These are phyloP conservation scores for Lachancea lanzarotensis DNA, from an alignment of 805 yeast species.

Conservation along the genomic window DNA sequence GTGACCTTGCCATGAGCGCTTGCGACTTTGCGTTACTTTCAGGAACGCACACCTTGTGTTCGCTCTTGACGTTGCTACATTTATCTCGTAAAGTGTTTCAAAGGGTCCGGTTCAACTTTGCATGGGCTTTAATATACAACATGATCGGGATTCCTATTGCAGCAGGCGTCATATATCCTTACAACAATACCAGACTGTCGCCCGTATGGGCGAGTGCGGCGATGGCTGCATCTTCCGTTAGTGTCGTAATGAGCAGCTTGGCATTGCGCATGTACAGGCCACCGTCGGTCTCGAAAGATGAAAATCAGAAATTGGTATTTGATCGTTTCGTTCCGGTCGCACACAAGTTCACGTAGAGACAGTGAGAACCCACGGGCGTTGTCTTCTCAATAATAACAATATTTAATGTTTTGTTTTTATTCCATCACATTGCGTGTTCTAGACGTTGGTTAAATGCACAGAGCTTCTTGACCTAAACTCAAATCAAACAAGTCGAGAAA, in stretches of 20 bases:
- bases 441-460: no score
- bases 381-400: no score
- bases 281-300: slow-evolving; percentile 9
- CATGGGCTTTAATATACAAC: slow-evolving; percentile 55
- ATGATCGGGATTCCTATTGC: slow-evolving; percentile 55
- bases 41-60: slow-evolving; percentile 42
- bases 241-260: slow-evolving; percentile 53
- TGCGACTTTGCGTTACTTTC: slow-evolving; percentile 66
- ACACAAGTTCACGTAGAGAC: background rate
- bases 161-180: slow-evolving; percentile 60
- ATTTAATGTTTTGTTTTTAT: no score
- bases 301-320: slow-evolving; percentile 6
- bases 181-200: slow-evolving; percentile 44
- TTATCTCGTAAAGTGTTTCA: slow-evolving; percentile 44
- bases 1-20: slow-evolving; percentile 68
- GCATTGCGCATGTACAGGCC: slow-evolving; percentile 45
- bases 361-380: no score
- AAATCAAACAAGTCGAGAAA: no score
- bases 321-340: background rate
- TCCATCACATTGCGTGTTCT: no score
- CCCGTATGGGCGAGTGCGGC: slow-evolving; percentile 68
- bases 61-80: slow-evolving; percentile 50
- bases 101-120: slow-evolving; percentile 51
- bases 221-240: slow-evolving; percentile 54
- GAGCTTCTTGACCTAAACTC: no score